phyloP scores from a whole-genome alignment of 768 basidiomycete genomes.

The Mycena latifolia region DNA sequence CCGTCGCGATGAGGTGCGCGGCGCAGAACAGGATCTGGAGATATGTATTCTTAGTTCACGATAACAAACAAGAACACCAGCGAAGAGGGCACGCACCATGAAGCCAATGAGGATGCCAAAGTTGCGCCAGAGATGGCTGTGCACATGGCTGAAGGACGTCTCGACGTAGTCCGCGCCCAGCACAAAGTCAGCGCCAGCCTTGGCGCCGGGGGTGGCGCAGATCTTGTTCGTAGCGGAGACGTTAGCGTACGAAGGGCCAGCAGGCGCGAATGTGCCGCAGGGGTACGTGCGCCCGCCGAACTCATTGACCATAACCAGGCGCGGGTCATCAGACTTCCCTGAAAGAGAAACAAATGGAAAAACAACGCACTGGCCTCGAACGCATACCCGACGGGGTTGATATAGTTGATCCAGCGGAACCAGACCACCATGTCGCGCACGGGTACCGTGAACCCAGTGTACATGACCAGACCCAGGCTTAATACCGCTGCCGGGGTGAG shows the following conservation, averaged over 20 bases:
- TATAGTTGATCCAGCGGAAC: conserved; percentile 51
- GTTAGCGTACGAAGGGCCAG: conserved; percentile 50
- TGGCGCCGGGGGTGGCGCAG: conserved; percentile 57
- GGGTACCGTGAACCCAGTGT: conserved; percentile 56
- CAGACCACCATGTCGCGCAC: conserved; percentile 42
- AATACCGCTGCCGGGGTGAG: conserved; percentile 45
- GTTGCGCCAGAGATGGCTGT: conserved; percentile 52
- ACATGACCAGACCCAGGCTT: conserved; percentile 54
- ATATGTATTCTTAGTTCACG: background rate
- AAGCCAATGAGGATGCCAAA: conserved; percentile 61
- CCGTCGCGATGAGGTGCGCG: conserved; percentile 51
- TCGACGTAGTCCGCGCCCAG: conserved; percentile 55
- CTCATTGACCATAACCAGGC: conserved; percentile 59
- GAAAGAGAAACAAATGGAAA: background rate
- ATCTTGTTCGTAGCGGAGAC: conserved; percentile 50
- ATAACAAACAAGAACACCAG: background rate
- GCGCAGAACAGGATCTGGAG: conserved; percentile 44
- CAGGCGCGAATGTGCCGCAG: conserved; percentile 47
- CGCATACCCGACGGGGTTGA: conserved; percentile 59
- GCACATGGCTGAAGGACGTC: conserved; percentile 43
- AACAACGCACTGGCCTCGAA: conserved; percentile 49
- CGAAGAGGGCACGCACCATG: conserved; percentile 33
- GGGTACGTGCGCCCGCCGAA: conserved; percentile 54
- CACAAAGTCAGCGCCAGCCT: conserved; percentile 54
- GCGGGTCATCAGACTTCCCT: background rate